A percentile compares a stretch with the other conserved stretches of the same genome.
Evolutionary conservation across 139 green algal species (phyloP).

Genomic region (Micractinium sp.): DNA sequence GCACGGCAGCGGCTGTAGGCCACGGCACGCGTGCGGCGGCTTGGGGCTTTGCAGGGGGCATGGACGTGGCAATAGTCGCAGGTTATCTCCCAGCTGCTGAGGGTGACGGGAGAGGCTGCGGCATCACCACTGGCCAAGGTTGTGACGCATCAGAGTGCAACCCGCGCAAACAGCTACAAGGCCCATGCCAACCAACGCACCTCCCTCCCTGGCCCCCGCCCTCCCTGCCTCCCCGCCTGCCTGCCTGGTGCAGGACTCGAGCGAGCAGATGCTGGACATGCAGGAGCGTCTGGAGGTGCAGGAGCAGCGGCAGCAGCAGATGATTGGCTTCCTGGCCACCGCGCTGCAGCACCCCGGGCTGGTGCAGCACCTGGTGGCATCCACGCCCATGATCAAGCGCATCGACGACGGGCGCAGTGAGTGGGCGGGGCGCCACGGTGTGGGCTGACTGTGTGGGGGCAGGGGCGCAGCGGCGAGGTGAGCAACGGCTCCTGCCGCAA

Average conservation of each 20-base stretch:
- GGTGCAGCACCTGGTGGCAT: slow-evolving; percentile 68
- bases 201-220: not conserved
- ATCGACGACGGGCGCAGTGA: slow-evolving; percentile 45
- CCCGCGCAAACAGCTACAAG: not conserved
- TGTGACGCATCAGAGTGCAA: no score
- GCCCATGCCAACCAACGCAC: no score
- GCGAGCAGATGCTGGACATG: slow-evolving; percentile 69
- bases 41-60: no score
- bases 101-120: no score
- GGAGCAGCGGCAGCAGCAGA: slow-evolving; percentile 84
- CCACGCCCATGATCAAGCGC: slow-evolving; percentile 45
- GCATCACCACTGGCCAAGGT: no score
- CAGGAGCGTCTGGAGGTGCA: slow-evolving; percentile 69
- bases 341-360: slow-evolving; percentile 85
- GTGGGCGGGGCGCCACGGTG: not conserved
- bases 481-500: no score
- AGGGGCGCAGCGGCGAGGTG: not conserved
- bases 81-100: no score
- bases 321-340: slow-evolving; percentile 82
- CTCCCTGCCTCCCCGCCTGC: not conserved
- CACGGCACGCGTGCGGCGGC: no score
- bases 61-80: no score
- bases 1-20: no score
- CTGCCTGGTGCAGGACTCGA: slow-evolving; percentile 47
- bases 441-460: no score